These are phyloP conservation scores for Melocanna baccifera DNA, from an alignment of 176 grass and related monocot genomes.

Conservation along the genomic window DNA sequence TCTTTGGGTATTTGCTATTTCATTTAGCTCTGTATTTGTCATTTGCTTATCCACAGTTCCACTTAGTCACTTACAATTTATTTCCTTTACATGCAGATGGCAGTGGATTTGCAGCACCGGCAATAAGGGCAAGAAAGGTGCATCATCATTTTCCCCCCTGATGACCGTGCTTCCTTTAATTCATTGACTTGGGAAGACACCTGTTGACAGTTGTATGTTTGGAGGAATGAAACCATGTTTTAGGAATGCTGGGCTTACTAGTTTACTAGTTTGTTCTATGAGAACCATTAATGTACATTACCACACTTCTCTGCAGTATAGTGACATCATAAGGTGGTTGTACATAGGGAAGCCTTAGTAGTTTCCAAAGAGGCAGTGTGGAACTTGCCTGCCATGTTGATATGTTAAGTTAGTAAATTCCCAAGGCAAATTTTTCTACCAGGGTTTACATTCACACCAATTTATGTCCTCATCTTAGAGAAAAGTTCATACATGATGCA, in stretches of 20 bases:
- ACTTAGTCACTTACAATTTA: neutral
- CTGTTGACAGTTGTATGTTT: neutral
- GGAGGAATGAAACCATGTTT: neutral
- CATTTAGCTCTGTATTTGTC: neutral
- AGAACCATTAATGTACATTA: neutral
- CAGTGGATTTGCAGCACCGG: neutral
- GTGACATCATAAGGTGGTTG: neutral
- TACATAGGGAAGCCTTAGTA: neutral
- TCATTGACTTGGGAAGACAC: neutral
- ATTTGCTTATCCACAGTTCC: neutral
- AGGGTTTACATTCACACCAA: neutral
- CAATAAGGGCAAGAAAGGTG: constrained; percentile 21
- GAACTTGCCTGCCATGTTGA: neutral
- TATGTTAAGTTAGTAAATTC: neutral
- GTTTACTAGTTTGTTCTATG: neutral
- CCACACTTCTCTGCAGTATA: neutral
- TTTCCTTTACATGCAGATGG: constrained; percentile 11
- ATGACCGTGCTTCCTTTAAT: neutral
- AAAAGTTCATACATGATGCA: neutral
- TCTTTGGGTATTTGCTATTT: constrained; percentile 10
- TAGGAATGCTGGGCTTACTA: neutral
- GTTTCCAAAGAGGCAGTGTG: neutral
- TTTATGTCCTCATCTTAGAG: neutral
- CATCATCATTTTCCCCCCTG: neutral
- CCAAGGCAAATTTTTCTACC: neutral